phyloP scores from a whole-genome alignment of 305 asterid genomes.

The Euphrasia arctica region DNA sequence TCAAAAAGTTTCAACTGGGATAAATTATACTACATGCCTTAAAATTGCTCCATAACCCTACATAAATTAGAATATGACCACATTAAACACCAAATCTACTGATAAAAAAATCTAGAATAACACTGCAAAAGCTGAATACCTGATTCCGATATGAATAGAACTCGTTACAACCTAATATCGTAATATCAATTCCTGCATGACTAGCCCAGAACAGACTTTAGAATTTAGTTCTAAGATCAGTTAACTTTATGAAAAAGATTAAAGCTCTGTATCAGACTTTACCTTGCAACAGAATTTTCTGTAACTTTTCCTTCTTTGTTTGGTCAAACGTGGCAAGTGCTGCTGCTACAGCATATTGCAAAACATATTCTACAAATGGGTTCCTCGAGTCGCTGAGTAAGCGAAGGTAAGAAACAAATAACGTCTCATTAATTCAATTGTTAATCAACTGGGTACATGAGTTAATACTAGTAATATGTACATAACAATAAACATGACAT shows the following conservation, averaged over 20 bases:
- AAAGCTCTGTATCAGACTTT: conserved; percentile 34
- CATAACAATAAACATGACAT: too few species aligned
- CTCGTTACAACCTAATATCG: conserved; percentile 91
- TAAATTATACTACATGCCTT: background rate
- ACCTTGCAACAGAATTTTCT: conserved; percentile 74
- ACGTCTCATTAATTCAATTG: conserved; percentile 14
- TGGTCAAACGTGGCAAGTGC: conserved; percentile 64
- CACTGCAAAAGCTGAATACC: conserved; percentile 41
- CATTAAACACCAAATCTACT: conserved; percentile 16
- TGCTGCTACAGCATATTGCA: conserved; percentile 86
- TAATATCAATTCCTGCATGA: conserved; percentile 85
- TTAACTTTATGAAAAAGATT: conserved; percentile 18
- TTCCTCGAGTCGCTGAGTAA: conserved; percentile 71
- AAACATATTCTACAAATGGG: conserved; percentile 85
- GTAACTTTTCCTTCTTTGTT: conserved; percentile 49
- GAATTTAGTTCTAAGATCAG: conserved; percentile 22
- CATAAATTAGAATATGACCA: conserved; percentile 10
- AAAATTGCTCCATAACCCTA: background rate
- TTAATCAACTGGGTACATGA: background rate
- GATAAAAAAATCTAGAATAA: conserved; percentile 12
- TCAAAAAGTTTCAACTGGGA: background rate
- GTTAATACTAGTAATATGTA: background rate
- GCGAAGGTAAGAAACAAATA: conserved; percentile 26
- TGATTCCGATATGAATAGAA: conserved; percentile 89
- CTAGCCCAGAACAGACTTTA: conserved; percentile 42